Evolutionary conservation across 1,284 basidiomycete genomes (phyloP).

Genomic region (Rhodotorula mucilaginosa): DNA sequence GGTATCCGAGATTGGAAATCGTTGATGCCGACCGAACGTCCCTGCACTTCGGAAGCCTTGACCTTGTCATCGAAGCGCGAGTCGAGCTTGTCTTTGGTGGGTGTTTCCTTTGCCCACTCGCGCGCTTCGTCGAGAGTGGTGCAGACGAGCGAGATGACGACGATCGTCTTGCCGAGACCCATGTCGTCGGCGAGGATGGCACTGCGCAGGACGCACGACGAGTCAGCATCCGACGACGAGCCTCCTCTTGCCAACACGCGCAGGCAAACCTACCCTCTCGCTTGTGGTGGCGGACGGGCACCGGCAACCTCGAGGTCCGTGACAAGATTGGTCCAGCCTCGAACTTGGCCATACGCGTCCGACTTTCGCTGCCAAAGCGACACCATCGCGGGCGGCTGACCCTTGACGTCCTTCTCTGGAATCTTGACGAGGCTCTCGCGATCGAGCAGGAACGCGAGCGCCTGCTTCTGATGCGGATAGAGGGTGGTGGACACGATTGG

Average conservation of each 20-base stretch:
- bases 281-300: conserved; percentile 64
- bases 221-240: background rate
- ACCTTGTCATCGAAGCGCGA: conserved; percentile 37
- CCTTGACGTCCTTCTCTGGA: conserved; percentile 50
- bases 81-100: conserved; percentile 38
- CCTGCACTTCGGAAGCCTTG: background rate
- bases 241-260: background rate
- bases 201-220: background rate
- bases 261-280: conserved; percentile 59
- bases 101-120: conserved; percentile 60
- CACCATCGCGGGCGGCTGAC: conserved; percentile 54
- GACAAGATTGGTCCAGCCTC: conserved; percentile 76
- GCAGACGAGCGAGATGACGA: conserved; percentile 83
- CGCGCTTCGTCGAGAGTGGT: conserved; percentile 71
- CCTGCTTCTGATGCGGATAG: conserved; percentile 98
- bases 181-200: conserved; percentile 67
- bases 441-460: conserved; percentile 91
- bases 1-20: conserved; percentile 18
- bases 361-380: conserved; percentile 71
- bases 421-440: conserved; percentile 59
- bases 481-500: conserved; percentile 81
- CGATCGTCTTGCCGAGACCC: conserved; percentile 96
- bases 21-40: background rate
- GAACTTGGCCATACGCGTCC: conserved; percentile 57
- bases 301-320: conserved; percentile 69